phyloP scores from a whole-genome alignment of 2,329 filamentous ascomycete genomes.

The Colletotrichum higginsianum region DNA sequence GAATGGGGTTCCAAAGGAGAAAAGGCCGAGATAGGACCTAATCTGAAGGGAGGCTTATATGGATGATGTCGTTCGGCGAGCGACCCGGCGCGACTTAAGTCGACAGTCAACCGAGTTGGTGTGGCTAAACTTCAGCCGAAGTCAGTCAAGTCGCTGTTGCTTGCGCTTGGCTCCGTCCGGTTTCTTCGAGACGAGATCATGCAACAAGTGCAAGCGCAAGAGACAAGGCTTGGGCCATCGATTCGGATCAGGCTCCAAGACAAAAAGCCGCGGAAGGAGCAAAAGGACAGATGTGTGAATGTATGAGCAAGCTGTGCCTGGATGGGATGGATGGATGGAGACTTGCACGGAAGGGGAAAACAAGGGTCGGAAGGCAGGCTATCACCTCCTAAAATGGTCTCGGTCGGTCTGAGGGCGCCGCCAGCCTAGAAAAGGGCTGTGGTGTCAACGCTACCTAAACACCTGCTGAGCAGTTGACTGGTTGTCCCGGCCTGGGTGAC shows the following conservation, averaged over 20 bases:
- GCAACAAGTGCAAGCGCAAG: slow-evolving; percentile 8
- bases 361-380: background rate
- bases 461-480: background rate
- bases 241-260: slow-evolving; percentile 2
- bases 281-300: slow-evolving; percentile 21
- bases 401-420: slow-evolving; percentile 8
- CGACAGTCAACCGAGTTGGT: background rate
- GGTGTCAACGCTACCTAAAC: no score
- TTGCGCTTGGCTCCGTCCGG: slow-evolving; percentile 21
- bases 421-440: background rate
- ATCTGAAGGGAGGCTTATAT: background rate
- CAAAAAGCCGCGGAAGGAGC: background rate
- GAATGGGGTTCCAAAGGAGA: background rate
- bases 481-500: no score
- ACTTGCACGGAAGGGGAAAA: background rate
- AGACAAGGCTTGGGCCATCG: background rate
- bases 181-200: background rate
- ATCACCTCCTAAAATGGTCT: slow-evolving; percentile 10
- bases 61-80: slow-evolving; percentile 9
- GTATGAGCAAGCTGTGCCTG: slow-evolving; percentile 11
- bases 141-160: slow-evolving; percentile 7
- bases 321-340: slow-evolving; percentile 10
- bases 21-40: background rate
- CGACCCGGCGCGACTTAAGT: background rate
- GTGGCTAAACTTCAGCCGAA: slow-evolving; percentile 18